Evolutionary conservation across 768 basidiomycete species (phyloP), one percentile per base, ranked within the genome.

Genomic region (Suillus luteus): DNA sequence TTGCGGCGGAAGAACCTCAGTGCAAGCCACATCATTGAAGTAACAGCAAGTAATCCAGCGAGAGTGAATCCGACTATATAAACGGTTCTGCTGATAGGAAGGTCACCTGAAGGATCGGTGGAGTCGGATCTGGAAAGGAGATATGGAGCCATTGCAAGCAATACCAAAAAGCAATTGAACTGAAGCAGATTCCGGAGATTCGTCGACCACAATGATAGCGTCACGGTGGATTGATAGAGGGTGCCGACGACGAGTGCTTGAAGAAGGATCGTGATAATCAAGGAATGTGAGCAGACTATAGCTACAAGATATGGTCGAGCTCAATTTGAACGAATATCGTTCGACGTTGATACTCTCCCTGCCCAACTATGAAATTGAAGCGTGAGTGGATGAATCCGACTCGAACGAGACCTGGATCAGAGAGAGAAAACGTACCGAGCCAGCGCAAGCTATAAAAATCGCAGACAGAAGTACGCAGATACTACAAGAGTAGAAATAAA

Each of bases 21-120:
- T 41, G 66, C 70, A 5, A 86, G 67, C 84, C 83, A 87, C 33
- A 77, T 12, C 51, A 63, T 68, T 46, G 85, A 64, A 46, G 70
- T 76, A 35, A 83, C 59, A 27, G 79, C 62, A 48, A 83, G 72
- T 35, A 78, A 73, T 22, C 76, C 81, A 33, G 79, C 83, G 7
- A 86, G 69, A 24, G 79, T 75, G 68, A 89, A 81, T 7, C 84
- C 88, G 60, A 75, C 83, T 55, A 88, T 81, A 67, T 81, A 78
- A 24, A 79, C 71, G 6, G 81, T 73, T 52, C 64, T 66, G 33
- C 66, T 62, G 31, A 65, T 65, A 44, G 54, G 46, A 69, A n/a
- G 24, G 64, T 38, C 15, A 51, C 27, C n/a, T 54, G 37, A 15
- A 31, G 37, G 3, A 37, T 59, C 46, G 54, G 54, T 35, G 37